These are phyloP conservation scores for Fusarium brachygibbosum DNA, from an alignment of 2,329 filamentous ascomycete genomes.

Conservation along the genomic window DNA sequence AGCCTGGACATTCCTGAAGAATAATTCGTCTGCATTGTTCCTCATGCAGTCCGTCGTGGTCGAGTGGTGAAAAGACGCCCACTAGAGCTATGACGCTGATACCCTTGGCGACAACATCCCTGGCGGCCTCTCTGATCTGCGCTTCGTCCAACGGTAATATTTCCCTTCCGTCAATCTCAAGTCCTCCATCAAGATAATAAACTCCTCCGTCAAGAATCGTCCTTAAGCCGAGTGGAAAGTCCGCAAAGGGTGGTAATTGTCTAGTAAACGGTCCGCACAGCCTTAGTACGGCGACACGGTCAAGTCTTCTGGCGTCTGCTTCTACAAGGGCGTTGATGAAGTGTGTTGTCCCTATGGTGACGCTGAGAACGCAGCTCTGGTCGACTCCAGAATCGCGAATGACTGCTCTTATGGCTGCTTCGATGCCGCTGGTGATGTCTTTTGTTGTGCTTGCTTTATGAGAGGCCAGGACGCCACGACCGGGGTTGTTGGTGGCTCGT, in stretches of 20 bases:
- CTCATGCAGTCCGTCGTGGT: slow-evolving; percentile 58
- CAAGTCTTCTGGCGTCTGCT: slow-evolving; percentile 58
- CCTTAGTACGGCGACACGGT: slow-evolving; percentile 61
- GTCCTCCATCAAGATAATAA: slow-evolving; percentile 60
- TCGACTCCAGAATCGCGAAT: slow-evolving; percentile 56
- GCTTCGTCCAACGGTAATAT: slow-evolving; percentile 56
- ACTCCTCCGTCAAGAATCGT: slow-evolving; percentile 58
- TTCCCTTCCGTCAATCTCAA: slow-evolving; percentile 64
- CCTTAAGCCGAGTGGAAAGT: slow-evolving; percentile 59
- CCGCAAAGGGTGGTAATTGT: slow-evolving; percentile 61
- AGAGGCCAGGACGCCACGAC: slow-evolving; percentile 60
- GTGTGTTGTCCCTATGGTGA: slow-evolving; percentile 65
- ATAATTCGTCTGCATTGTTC: slow-evolving; percentile 56
- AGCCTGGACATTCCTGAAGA: slow-evolving; percentile 52
- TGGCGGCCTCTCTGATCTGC: slow-evolving; percentile 54
- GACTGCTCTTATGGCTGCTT: slow-evolving; percentile 60
- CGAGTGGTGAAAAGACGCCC: slow-evolving; percentile 62
- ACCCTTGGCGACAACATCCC: slow-evolving; percentile 53
- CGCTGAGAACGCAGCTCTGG: slow-evolving; percentile 57
- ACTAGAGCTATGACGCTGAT: slow-evolving; percentile 58
- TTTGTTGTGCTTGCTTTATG: slow-evolving; percentile 64
- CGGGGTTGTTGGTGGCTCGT: slow-evolving; percentile 51
- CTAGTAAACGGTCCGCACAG: slow-evolving; percentile 61
- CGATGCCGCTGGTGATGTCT: slow-evolving; percentile 65
- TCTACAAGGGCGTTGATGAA: slow-evolving; percentile 65